A percentile compares a stretch with the other conserved stretches of the same genome.
Conservation (phyloP, 2,329 filamentous ascomycete species). For the Fusarium drepaniforme region DNA sequence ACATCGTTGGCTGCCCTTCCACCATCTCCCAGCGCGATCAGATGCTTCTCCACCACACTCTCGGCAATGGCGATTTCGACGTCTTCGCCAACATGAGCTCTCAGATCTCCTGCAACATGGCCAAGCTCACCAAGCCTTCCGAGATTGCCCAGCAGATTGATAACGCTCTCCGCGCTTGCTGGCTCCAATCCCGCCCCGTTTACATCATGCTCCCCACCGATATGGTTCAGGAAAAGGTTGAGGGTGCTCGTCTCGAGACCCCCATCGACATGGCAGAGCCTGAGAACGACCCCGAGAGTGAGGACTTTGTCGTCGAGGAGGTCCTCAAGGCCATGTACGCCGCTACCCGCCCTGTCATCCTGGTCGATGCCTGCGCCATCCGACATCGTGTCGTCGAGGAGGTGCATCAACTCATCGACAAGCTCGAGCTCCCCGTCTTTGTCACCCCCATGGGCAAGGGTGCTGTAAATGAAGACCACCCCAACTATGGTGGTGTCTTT, state of each 20-base stretch:
- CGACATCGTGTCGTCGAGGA: constrained; percentile 80
- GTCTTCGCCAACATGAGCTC: constrained; percentile 85
- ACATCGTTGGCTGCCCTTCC: constrained; percentile 71
- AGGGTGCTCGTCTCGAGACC: constrained; percentile 77
- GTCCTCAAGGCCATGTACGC: constrained; percentile 79
- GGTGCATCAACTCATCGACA: constrained; percentile 78
- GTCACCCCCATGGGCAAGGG: constrained; percentile 94
- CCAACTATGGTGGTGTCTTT: constrained; percentile 87
- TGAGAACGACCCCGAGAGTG: constrained; percentile 75
- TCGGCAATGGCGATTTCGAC: constrained; percentile 84
- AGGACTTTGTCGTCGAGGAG: constrained; percentile 86
- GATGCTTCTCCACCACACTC: constrained; percentile 74
- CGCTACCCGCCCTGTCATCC: constrained; percentile 80
- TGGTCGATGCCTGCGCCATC: constrained; percentile 87
- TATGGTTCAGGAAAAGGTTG: constrained; percentile 81
- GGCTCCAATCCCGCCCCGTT: constrained; percentile 79
- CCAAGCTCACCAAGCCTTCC: constrained; percentile 76
- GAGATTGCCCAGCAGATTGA: constrained; percentile 84
- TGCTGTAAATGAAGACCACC: constrained; percentile 80
- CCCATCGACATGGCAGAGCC: constrained; percentile 76
- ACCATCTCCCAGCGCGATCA: constrained; percentile 61
- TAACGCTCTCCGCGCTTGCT: constrained; percentile 80
- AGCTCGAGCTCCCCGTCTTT: constrained; percentile 82
- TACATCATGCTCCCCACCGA: constrained; percentile 89
- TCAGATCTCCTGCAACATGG: constrained; percentile 77